A percentile compares a stretch with the other conserved stretches of the same genome.
Evolutionary conservation across 345 rosid species (phyloP).

Genomic region (Arabis alpina): DNA sequence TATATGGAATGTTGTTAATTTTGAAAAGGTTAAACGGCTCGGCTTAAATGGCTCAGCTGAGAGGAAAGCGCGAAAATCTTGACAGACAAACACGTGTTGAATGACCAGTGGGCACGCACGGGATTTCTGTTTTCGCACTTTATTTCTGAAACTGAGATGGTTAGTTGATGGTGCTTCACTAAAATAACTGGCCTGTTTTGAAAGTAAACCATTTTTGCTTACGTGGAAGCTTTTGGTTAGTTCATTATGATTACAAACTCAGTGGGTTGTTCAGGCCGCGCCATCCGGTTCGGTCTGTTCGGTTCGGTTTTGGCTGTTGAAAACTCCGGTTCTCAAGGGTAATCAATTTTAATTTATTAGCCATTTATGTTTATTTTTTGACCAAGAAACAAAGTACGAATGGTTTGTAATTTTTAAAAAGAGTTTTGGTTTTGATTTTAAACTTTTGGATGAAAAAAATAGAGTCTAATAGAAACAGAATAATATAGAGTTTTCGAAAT

Average conservation of each 20-base stretch:
- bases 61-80: neutral
- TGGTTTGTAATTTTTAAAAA: too few species aligned
- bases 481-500: too few species aligned
- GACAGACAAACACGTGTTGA: slow-evolving; percentile 17
- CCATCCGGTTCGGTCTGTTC: slow-evolving; percentile 13
- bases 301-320: neutral
- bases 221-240: slow-evolving; percentile 31
- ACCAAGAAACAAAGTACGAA: too few species aligned
- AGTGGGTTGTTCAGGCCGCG: neutral
- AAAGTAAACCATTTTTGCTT: neutral
- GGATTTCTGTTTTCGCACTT: neutral
- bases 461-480: too few species aligned
- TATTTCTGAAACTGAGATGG: neutral
- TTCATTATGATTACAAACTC: neutral
- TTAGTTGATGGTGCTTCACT: neutral
- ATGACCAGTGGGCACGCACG: slow-evolving; percentile 22
- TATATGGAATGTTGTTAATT: neutral
- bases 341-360: too few species aligned
- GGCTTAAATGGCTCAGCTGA: slow-evolving; percentile 23
- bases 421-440: too few species aligned
- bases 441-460: too few species aligned
- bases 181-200: neutral
- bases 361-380: too few species aligned
- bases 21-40: neutral
- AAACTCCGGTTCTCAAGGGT: neutral